Evolutionary conservation across 805 yeast genomes (phyloP), one percentile per base, ranked within the genome.

Genomic region (Yarrowia porcina): DNA sequence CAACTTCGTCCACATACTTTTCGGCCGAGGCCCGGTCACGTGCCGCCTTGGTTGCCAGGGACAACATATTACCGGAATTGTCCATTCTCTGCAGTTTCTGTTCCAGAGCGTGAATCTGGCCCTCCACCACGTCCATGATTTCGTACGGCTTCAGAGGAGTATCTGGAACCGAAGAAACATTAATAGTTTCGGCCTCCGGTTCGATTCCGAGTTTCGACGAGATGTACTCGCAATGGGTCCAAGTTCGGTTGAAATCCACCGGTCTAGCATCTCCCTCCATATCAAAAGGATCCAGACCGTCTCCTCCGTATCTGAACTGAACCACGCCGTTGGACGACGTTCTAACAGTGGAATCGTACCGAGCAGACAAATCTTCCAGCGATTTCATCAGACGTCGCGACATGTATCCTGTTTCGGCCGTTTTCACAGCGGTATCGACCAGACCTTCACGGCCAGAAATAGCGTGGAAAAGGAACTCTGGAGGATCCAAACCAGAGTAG

Each of bases 231-330:
- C 97, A 86, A 74, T 94, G 99, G 66, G 86, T 91, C 99, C 99
- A 94, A 23, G 96, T 90, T 72, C 97, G 85, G 63, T 80, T 80
- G 73, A 94, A 93, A 73, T 96, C 91, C 35, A 94, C 99, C 0
- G 99, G 99, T 69, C 80, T 84, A 1, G 98, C 97, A 75, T 96
- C 97, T 68, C 99, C 99, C 77, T 96, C 99, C 99, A 94, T 94
- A 76, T 93, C 97, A 72, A 90, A 81, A 3, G 99, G 99, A 79
- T 94, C 99, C 67, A 94, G 82, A 52, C 98, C 97, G 75, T 94
- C 99, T 66, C 98, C 99, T 75, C 99, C 99, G 72, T 94, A 94
- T 35, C 90, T 89, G 76, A 94, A 94, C 76, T 94, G 99, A 17
- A 94, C 99, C 72, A 94, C 90, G 75, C 97, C 97, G 73, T 91